Conservation (phyloP, 2,329 filamentous ascomycete genomes). For the Aspergillus phoenicis region DNA sequence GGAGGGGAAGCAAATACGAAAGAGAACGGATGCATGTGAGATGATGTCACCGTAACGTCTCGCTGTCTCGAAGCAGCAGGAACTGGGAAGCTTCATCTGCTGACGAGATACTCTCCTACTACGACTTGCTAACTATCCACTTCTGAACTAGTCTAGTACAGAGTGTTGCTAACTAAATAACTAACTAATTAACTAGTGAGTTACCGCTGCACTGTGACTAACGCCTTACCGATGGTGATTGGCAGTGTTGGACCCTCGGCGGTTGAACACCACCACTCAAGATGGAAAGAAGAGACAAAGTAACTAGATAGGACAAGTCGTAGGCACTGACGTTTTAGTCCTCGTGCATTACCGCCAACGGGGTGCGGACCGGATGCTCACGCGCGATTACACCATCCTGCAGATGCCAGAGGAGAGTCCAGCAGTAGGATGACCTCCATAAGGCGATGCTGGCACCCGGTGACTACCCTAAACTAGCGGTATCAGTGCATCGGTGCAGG, state of each 20-base stretch:
- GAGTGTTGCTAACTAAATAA: too few species aligned
- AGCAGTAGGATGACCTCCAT: neutral
- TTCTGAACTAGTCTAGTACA: too few species aligned
- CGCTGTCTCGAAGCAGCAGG: neutral
- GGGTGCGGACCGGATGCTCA: conserved; percentile 13
- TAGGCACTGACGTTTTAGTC: conserved; percentile 20
- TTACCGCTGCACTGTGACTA: too few species aligned
- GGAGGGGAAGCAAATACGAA: neutral
- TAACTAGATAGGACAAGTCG: neutral
- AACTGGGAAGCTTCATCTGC: too few species aligned
- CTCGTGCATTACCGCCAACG: conserved; percentile 24
- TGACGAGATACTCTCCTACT: too few species aligned
- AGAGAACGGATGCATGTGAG: conserved; percentile 10
- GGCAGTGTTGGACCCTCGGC: neutral
- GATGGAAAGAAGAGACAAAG: too few species aligned
- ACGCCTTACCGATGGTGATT: neutral
- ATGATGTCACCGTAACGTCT: conserved; percentile 23
- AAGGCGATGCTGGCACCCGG: neutral
- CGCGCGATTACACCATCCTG: conserved; percentile 30
- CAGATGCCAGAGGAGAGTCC: conserved; percentile 17
- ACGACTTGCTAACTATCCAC: too few species aligned
- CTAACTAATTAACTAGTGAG: too few species aligned
- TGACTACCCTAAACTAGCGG: conserved; percentile 2
- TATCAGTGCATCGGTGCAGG: neutral
- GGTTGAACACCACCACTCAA: neutral